Percentiles rank a stretch among this genome's conserved stretches.
Evolutionary conservation across 805 yeast species (phyloP).

Genomic region (Candida nonsorbophila): DNA sequence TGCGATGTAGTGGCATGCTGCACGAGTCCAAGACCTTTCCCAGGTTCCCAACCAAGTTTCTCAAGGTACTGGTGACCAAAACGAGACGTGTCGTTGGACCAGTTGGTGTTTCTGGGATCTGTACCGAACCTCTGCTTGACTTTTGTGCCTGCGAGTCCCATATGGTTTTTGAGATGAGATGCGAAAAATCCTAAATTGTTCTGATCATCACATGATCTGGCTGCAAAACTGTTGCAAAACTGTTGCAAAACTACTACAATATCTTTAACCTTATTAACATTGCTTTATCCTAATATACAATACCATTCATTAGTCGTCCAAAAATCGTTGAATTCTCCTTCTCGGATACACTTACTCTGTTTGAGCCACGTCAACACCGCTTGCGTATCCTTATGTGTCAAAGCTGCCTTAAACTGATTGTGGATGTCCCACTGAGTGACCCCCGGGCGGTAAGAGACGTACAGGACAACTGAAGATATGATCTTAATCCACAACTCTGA

Average conservation of each 20-base stretch:
- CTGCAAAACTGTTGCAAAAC: not conserved
- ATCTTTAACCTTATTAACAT: not conserved
- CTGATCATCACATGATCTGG: conserved; percentile 4
- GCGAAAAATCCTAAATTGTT: conserved; percentile 2
- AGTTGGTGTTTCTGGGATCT: conserved; percentile 90
- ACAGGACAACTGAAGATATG: conserved; percentile 38
- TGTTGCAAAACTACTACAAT: not conserved
- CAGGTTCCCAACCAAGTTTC: conserved; percentile 89
- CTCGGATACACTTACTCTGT: conserved; percentile 28
- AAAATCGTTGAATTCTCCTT: conserved; percentile 32
- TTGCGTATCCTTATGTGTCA: conserved; percentile 22
- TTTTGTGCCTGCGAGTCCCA: conserved; percentile 82
- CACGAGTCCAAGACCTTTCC: conserved; percentile 76
- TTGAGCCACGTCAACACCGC: conserved; percentile 35
- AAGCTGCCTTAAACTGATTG: conserved; percentile 21
- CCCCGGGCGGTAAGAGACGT: conserved; percentile 34
- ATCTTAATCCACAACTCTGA: conserved; percentile 55
- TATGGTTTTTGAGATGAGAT: conserved; percentile 17
- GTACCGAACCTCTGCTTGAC: conserved; percentile 80
- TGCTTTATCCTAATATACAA: conserved; percentile 24
- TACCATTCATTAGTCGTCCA: conserved; percentile 46
- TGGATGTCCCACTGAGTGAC: conserved; percentile 16
- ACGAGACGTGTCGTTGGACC: conserved; percentile 82
- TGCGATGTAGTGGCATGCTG: conserved; percentile 69
- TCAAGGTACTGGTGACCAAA: conserved; percentile 86